Conservation (phyloP, 2,329 filamentous ascomycete genomes). For the Alternaria sp. region DNA sequence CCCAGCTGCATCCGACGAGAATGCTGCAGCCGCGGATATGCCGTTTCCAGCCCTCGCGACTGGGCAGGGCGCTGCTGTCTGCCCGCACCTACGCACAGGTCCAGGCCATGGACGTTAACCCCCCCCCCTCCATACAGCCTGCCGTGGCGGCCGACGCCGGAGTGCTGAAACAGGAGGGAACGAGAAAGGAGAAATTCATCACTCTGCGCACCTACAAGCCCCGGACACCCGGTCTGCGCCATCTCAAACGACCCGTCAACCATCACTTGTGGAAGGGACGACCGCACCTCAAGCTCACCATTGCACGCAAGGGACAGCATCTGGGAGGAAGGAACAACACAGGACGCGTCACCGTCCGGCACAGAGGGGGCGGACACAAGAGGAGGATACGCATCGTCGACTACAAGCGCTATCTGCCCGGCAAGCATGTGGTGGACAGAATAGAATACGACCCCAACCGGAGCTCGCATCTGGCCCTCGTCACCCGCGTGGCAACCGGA, state of each 20-base stretch:
- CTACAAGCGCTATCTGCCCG: slow-evolving; percentile 79
- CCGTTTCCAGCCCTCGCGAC: slow-evolving; percentile 60
- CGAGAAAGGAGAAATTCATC: slow-evolving; percentile 50
- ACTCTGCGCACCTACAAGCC: slow-evolving; percentile 87
- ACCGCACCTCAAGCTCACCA: slow-evolving; percentile 82
- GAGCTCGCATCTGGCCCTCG: slow-evolving; percentile 88
- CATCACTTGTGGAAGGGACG: slow-evolving; percentile 97
- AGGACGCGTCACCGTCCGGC: slow-evolving; percentile 85
- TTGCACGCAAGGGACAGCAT: slow-evolving; percentile 88
- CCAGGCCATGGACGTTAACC: slow-evolving; percentile 47
- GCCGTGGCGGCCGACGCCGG: slow-evolving; percentile 41
- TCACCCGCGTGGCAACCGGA: slow-evolving; percentile 77
- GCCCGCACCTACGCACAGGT: slow-evolving; percentile 63
- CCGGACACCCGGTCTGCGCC: slow-evolving; percentile 88
- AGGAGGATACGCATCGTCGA: slow-evolving; percentile 91
- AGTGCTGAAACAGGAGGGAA: slow-evolving; percentile 34
- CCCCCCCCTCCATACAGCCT: slow-evolving; percentile 47
- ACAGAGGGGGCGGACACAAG: slow-evolving; percentile 91
- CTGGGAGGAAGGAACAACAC: slow-evolving; percentile 92
- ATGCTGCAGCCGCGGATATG: slow-evolving; percentile 75
- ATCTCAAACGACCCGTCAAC: slow-evolving; percentile 91
- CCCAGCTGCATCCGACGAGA: slow-evolving; percentile 22
- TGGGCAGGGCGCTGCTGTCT: slow-evolving; percentile 58
- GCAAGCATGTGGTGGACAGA: slow-evolving; percentile 86
- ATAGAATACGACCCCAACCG: slow-evolving; percentile 97